These are phyloP conservation scores for Pichia phayaonensis DNA, from an alignment of 805 yeast genomes.

Conservation along the genomic window DNA sequence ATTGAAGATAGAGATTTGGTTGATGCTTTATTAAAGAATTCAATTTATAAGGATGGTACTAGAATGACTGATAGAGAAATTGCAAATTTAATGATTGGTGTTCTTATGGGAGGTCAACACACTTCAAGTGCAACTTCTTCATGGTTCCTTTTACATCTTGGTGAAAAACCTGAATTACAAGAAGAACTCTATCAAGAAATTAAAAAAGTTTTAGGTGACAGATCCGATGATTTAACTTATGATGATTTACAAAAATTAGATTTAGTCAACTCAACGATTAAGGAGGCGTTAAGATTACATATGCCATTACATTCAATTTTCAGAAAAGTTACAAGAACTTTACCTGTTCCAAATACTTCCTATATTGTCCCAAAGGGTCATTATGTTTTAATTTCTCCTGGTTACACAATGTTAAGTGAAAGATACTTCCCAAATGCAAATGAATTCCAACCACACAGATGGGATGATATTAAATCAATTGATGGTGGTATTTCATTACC, in stretches of 20 bases:
- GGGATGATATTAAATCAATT: constrained; percentile 41
- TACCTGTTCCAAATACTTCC: constrained; percentile 70
- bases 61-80: constrained; percentile 93
- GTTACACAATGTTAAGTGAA: constrained; percentile 74
- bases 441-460: constrained; percentile 78
- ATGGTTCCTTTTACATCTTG: constrained; percentile 89
- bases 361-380: constrained; percentile 86
- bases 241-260: constrained; percentile 81
- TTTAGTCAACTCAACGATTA: constrained; percentile 71
- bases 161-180: constrained; percentile 79
- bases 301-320: constrained; percentile 94
- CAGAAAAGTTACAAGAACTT: constrained; percentile 76
- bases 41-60: constrained; percentile 89
- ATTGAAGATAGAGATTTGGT: constrained; percentile 81
- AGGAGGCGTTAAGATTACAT: constrained; percentile 92
- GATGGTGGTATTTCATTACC: constrained; percentile 21
- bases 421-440: constrained; percentile 71
- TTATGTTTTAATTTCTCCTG: constrained; percentile 88
- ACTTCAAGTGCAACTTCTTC: constrained; percentile 95
- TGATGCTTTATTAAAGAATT: constrained; percentile 74
- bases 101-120: constrained; percentile 98
- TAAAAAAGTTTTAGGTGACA: constrained; percentile 47
- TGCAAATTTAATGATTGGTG: constrained; percentile 88
- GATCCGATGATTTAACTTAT: constrained; percentile 55
- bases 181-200: constrained; percentile 76